Percentiles rank a stretch among this genome's conserved stretches.
Evolutionary conservation across 805 yeast species (phyloP).

Genomic region (Suhomyces tanzawaensis): DNA sequence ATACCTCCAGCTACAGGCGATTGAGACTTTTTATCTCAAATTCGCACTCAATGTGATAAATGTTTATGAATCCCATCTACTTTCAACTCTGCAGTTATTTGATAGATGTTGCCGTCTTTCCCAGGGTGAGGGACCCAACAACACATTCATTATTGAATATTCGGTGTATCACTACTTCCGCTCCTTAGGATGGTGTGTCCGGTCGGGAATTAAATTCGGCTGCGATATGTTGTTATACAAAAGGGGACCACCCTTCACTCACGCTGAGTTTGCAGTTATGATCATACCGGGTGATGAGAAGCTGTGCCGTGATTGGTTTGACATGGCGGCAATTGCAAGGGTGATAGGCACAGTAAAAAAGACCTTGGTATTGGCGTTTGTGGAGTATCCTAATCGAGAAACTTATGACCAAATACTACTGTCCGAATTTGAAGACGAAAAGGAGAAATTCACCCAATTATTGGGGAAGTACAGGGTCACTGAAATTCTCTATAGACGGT

Average conservation of each 20-base stretch:
- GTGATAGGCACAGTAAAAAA: constrained; percentile 88
- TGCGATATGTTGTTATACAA: constrained; percentile 79
- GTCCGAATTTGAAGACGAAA: constrained; percentile 14
- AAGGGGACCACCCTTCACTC: constrained; percentile 93
- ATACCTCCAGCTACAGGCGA: constrained; percentile 67
- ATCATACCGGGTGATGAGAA: constrained; percentile 41
- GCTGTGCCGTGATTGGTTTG: constrained; percentile 51
- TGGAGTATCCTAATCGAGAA: constrained; percentile 49
- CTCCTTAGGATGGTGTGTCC: constrained; percentile 90
- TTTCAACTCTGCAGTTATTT: constrained; percentile 24
- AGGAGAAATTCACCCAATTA: constrained; percentile 23
- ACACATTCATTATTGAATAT: constrained; percentile 51
- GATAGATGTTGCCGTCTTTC: constrained; percentile 18
- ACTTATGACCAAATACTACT: constrained; percentile 23
- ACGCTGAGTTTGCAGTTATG: constrained; percentile 80
- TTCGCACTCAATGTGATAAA: constrained; percentile 53
- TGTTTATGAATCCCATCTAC: constrained; percentile 16
- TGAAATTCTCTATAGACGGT: constrained; percentile 71
- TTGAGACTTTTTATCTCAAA: constrained; percentile 69
- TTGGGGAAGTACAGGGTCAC: constrained; percentile 49
- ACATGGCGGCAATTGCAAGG: constrained; percentile 62
- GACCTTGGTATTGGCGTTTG: constrained; percentile 65
- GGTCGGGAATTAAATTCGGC: constrained; percentile 90
- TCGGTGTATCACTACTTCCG: constrained; percentile 83
- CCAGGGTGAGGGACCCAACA: background rate